Evolutionary conservation across 2,329 filamentous ascomycete species (phyloP).

Genomic region (Zalaria sp.): DNA sequence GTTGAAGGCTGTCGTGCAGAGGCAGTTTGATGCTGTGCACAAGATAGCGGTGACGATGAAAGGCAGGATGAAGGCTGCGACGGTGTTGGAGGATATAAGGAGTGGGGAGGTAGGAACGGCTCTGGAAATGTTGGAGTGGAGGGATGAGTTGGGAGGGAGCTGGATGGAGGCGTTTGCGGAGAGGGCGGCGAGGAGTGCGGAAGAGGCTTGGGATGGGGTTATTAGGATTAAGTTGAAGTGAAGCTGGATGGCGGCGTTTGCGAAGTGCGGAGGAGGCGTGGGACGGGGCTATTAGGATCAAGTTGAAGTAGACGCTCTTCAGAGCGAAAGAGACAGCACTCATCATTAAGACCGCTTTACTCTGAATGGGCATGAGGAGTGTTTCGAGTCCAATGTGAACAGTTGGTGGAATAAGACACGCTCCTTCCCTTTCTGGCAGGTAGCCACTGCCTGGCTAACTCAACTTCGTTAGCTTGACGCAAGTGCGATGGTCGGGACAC

Average conservation of each 20-base stretch:
- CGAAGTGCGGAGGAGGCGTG: conserved; percentile 5
- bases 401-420: no score
- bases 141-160: neutral
- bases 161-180: conserved; percentile 1
- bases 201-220: conserved; percentile 5
- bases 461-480: no score
- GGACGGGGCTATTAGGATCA: conserved; percentile 5
- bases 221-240: conserved; percentile 3
- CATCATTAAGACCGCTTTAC: no score
- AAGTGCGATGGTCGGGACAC: no score
- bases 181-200: conserved; percentile 4
- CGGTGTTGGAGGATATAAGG: conserved; percentile 6
- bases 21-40: conserved; percentile 10
- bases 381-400: no score
- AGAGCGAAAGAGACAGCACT: no score
- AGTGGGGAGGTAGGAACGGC: conserved; percentile 2
- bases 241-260: conserved; percentile 1
- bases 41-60: conserved; percentile 10
- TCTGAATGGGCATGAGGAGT: no score
- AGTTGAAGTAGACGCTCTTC: neutral
- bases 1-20: conserved; percentile 9
- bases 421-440: no score
- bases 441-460: no score
- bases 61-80: conserved; percentile 4
- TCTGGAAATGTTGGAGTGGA: neutral